Base-by-base conservation (phyloP, 768 basidiomycete species). In the Butyriboletus loyo region DNA sequence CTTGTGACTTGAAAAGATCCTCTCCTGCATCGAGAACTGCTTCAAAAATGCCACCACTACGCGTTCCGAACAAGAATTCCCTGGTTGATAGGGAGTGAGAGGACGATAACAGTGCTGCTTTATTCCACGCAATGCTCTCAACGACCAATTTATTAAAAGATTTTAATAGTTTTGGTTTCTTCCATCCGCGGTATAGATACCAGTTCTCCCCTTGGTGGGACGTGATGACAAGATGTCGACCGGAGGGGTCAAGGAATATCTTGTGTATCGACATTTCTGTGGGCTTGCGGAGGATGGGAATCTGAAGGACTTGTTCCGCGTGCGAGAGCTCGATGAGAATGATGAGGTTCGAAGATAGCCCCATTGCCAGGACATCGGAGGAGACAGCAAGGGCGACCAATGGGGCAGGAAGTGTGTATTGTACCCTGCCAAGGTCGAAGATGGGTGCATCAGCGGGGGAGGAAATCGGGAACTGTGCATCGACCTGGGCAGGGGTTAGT, bases 71-170 rank as follows among this genome's bases (percentile, higher is more conserved):
- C 13, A 98, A 74, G 58, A 97, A 82, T 73, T 96, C 87, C 50
- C 86, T 75, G 4, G 89, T 92, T 7, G 90, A 89, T 1, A 84
- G 86, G 19, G 84, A 76, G 66, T 86, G 77, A 11, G 84, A 74
- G 0, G 86, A 78, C 8, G 86, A 79, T 35, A 87, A 72, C 41
- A 86, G 65, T 45, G 81, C 78, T 47, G 82, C 65, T 69, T 82
- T 87, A 62, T 92, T 94, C 96, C 96, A 98, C 0, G 91, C 91
- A 36, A 98, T 76, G 56, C 90, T 87, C 68, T 95, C 91, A 58
- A 98, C 87, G 63, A 90, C 78, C 76, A 92, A 85, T 67, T 90
- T 67, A 69, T 89, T 67, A 70, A 94, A 87, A 8, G 76, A 74
- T 63, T 90, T 87, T 48, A 98, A 75, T 39, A 79, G 86, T 39